These are phyloP conservation scores for Glarea lozoyensis DNA, from an alignment of 495 filamentous ascomycete genomes.

Conservation along the genomic window DNA sequence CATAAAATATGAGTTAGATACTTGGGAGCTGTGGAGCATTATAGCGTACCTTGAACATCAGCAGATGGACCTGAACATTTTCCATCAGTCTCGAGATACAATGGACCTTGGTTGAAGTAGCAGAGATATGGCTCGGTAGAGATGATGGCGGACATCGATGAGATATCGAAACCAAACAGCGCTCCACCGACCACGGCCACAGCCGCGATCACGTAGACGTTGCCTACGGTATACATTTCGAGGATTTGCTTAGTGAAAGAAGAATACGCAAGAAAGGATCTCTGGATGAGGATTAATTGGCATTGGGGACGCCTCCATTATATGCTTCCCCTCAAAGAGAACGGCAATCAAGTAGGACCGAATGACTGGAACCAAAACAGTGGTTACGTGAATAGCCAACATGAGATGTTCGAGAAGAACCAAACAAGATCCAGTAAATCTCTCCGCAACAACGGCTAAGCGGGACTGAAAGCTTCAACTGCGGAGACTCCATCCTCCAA, in stretches of 20 bases:
- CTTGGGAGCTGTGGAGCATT: constrained; percentile 21
- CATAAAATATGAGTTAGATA: constrained; percentile 4
- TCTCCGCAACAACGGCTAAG: too few species aligned
- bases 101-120: constrained; percentile 48
- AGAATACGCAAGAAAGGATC: not conserved
- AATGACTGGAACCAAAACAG: too few species aligned
- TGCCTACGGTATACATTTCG: constrained; percentile 47
- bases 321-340: too few species aligned
- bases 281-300: too few species aligned
- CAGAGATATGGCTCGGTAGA: constrained; percentile 50
- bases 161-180: constrained; percentile 77
- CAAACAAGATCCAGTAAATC: too few species aligned
- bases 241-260: constrained; percentile 3
- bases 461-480: too few species aligned
- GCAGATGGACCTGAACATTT: constrained; percentile 30
- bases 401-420: too few species aligned
- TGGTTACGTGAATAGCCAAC: too few species aligned
- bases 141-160: constrained; percentile 74
- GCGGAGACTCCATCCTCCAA: too few species aligned
- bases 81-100: constrained; percentile 23
- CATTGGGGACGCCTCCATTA: too few species aligned
- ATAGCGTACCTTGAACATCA: constrained; percentile 11
- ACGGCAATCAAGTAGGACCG: too few species aligned
- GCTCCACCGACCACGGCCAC: constrained; percentile 71
- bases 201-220: constrained; percentile 67